phyloP scores from a whole-genome alignment of 768 basidiomycete genomes.

The Suillus variegatus region DNA sequence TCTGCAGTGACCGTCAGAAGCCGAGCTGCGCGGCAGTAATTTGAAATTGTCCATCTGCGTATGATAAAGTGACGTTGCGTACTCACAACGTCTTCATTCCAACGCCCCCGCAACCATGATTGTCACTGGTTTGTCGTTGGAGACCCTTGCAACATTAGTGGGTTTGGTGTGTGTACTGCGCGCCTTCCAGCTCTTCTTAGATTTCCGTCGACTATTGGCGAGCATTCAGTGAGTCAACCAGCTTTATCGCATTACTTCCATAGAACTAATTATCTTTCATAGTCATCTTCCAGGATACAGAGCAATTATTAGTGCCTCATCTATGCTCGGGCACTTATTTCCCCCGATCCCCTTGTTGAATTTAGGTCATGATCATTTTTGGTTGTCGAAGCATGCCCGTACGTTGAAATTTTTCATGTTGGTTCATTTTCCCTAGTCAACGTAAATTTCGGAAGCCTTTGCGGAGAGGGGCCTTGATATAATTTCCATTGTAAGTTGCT shows the following conservation, averaged over 20 bases:
- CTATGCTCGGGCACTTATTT: not conserved
- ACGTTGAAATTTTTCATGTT: not conserved
- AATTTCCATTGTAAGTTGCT: constrained; percentile 34
- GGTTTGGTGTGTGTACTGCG: constrained; percentile 7
- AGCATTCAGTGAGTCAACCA: constrained; percentile 8
- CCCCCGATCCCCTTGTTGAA: constrained; percentile 3
- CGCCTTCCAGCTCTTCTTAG: constrained; percentile 6
- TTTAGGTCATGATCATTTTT: constrained; percentile 10
- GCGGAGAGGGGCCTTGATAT: constrained; percentile 38
- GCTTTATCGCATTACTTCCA: not conserved
- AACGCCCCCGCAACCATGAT: not conserved
- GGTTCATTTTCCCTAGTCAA: not conserved
- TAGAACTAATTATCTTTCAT: too few relatives aligned
- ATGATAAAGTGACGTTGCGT: not conserved
- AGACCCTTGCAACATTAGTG: constrained; percentile 7
- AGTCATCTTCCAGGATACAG: constrained; percentile 12
- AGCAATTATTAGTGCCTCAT: constrained; percentile 4
- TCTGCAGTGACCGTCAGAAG: not conserved
- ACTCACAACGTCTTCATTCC: not conserved
- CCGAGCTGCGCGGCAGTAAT: not conserved
- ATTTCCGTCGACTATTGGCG: constrained; percentile 6
- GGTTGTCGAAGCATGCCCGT: constrained; percentile 11
- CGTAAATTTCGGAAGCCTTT: constrained; percentile 25
- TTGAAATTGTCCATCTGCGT: not conserved
- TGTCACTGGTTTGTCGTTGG: constrained; percentile 6